phyloP scores from a whole-genome alignment of 2,329 filamentous ascomycete species.

The Penicillium sp. region DNA sequence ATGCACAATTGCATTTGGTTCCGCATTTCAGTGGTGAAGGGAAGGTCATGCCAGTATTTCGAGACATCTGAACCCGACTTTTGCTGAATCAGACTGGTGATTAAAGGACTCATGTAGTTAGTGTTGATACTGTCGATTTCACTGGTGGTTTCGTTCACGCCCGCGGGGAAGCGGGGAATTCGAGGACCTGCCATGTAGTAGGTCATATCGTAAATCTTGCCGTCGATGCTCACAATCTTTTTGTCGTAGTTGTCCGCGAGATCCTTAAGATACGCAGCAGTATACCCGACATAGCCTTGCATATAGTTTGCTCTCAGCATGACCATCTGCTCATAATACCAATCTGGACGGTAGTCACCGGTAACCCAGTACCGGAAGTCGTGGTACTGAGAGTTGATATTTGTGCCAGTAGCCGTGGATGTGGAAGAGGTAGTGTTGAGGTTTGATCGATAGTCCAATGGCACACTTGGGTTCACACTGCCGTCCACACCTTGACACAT shows the following conservation, averaged over 20 bases:
- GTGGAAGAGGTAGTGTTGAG: conserved; percentile 68
- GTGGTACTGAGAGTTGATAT: conserved; percentile 78
- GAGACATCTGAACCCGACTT: conserved; percentile 77
- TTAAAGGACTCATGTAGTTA: conserved; percentile 76
- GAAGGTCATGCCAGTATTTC: conserved; percentile 74
- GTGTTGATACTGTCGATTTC: conserved; percentile 59
- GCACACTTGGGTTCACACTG: conserved; percentile 67
- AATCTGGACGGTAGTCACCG: conserved; percentile 80
- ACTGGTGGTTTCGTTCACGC: conserved; percentile 47
- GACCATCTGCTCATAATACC: conserved; percentile 88
- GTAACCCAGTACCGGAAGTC: conserved; percentile 80
- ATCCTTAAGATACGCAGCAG: conserved; percentile 70
- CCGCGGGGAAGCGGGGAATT: conserved; percentile 57
- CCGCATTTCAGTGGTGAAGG: conserved; percentile 58
- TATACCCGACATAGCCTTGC: conserved; percentile 86
- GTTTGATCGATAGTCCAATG: conserved; percentile 74
- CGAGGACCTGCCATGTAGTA: conserved; percentile 77
- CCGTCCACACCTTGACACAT: conserved; percentile 78
- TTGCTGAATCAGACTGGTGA: conserved; percentile 74
- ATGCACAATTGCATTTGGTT: conserved; percentile 76
- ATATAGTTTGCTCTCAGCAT: conserved; percentile 75
- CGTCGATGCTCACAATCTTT: conserved; percentile 74
- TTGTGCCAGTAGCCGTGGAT: conserved; percentile 60
- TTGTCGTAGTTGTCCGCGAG: conserved; percentile 61
- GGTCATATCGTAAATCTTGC: conserved; percentile 84